Conservation (phyloP, 345 rosid genomes). For the Anastatica hierochuntica region DNA sequence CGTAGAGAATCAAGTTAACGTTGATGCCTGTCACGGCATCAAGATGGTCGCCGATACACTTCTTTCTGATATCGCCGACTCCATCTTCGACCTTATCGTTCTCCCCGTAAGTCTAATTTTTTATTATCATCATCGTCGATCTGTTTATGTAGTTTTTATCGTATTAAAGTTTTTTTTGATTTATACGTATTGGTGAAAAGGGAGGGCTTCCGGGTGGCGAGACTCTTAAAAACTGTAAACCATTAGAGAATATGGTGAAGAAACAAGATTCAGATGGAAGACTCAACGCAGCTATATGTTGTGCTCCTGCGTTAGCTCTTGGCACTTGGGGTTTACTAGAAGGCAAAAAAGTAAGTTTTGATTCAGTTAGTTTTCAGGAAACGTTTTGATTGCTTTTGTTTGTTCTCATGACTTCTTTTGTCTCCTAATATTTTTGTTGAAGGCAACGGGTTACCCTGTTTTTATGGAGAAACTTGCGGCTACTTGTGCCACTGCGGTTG, state of each 20-base stretch:
- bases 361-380: neutral
- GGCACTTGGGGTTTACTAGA: constrained; percentile 86
- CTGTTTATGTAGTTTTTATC: neutral
- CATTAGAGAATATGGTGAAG: constrained; percentile 59
- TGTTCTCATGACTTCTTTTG: neutral
- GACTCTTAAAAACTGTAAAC: constrained; percentile 55
- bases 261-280: constrained; percentile 76
- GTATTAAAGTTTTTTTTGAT: neutral
- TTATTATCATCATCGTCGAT: no score
- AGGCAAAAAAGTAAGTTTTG: constrained; percentile 52
- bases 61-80: constrained; percentile 43
- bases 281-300: constrained; percentile 76
- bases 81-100: constrained; percentile 62
- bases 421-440: neutral
- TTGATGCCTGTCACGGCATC: constrained; percentile 64
- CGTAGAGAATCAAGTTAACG: constrained; percentile 52
- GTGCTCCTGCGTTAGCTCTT: constrained; percentile 84
- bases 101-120: constrained; percentile 42
- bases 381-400: neutral
- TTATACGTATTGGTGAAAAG: constrained; percentile 25
- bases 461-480: constrained; percentile 75
- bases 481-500: constrained; percentile 53
- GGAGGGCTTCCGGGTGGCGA: constrained; percentile 94
- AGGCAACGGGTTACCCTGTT: constrained; percentile 89
- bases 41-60: constrained; percentile 77